Evolutionary conservation across 805 yeast genomes (phyloP), one percentile per base, ranked within the genome.

Genomic region (Nakazawaea ambrosiae): DNA sequence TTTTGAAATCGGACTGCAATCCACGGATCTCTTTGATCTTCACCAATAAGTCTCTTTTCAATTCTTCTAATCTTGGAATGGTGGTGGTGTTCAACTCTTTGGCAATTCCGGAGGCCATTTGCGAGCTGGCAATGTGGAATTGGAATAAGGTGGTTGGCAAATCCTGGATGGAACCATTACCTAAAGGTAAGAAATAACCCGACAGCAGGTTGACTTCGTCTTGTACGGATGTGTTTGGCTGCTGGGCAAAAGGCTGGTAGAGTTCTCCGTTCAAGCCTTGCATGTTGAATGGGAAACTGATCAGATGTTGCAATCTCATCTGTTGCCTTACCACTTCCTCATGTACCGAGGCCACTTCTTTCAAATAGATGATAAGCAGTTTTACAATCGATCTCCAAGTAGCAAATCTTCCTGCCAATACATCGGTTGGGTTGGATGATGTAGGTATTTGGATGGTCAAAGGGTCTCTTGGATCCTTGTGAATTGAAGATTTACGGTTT

Each of bases 301-400:
- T 80, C 8, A 95, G 87, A 54, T 86, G 89, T 43, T 86, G 84
- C 31, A 88, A 68, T 35, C 95, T 65, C 35, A 80, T 60, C 47
- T 86, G 92, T 51, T 86, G 95, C 42, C 95, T 75, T 25, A 84
- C 78, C 14, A 86, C 73, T 53, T 89, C 96, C 57, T 89, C 96
- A 54, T 88, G 92, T 40, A 85, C 89, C 11, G 83, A 72, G 8
- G 86, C 87, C 27, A 78, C 79, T 51, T 88, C 96, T 44, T 73
- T 74, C 45, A 90, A 66, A 53, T 90, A 90, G 33, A 70, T 74
- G 16, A 85, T 69, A 39, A 90, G 61, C 25, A 90, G 81, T 44
- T 78, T 76, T 40, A 88, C 78, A 39, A 89, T 75, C 28, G 73
- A 70, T 41, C 96, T 68, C 96, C 97, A 90, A 2, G 94, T 81